Evolutionary conservation across 2,329 filamentous ascomycete genomes (phyloP).

Genomic region (Chaetomium sp.): DNA sequence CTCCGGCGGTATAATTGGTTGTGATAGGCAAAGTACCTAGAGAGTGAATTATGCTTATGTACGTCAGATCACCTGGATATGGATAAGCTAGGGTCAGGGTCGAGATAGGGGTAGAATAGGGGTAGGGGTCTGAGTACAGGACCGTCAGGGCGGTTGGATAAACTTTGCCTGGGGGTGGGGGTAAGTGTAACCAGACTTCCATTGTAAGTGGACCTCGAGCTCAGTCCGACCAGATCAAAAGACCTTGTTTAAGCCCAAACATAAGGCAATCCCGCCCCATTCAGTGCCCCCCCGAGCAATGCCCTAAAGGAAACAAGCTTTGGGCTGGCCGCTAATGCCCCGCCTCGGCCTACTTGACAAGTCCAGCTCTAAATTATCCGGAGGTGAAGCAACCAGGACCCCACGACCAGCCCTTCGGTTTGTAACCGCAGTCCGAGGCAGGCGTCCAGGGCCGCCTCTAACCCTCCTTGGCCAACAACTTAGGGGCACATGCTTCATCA

Average conservation of each 20-base stretch:
- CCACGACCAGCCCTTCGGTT: constrained; percentile 3
- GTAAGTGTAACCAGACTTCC: too few species aligned
- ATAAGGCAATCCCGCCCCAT: neutral
- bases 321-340: neutral
- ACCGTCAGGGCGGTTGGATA: too few species aligned
- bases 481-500: neutral
- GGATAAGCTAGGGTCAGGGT: too few species aligned
- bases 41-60: too few species aligned
- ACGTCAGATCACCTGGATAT: too few species aligned
- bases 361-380: neutral
- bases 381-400: neutral
- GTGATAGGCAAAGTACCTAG: too few species aligned
- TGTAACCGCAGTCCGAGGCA: constrained; percentile 8
- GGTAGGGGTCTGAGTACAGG: too few species aligned
- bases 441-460: neutral
- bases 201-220: too few species aligned
- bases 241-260: neutral
- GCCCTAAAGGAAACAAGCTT: neutral
- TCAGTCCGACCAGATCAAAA: too few species aligned
- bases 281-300: neutral
- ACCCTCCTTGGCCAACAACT: neutral
- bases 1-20: too few species aligned
- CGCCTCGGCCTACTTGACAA: neutral
- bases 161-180: too few species aligned
- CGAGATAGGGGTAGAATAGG: too few species aligned